Evolutionary conservation across 305 asterid genomes (phyloP).

Genomic region (Fraxinus dipetala): DNA sequence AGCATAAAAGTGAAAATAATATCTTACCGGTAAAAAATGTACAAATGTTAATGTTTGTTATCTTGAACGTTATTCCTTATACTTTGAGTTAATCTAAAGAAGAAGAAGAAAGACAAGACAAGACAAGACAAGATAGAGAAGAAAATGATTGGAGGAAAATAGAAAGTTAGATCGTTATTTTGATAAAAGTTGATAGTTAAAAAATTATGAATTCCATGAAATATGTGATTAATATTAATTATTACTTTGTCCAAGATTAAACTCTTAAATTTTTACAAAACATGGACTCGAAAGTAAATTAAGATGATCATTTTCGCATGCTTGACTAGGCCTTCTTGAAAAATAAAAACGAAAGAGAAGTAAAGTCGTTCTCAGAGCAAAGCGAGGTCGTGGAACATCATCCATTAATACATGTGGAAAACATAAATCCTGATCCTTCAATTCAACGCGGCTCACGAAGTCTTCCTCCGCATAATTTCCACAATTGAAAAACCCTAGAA

Average conservation of each 20-base stretch:
- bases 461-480: constrained; percentile 12
- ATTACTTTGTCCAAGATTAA: no score
- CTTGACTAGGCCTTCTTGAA: no score
- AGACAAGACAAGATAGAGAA: not conserved
- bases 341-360: no score
- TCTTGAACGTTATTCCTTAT: not conserved
- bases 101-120: not conserved
- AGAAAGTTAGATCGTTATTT: no score
- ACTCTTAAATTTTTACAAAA: no score
- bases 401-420: not conserved
- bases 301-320: no score
- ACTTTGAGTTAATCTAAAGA: not conserved
- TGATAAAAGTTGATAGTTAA: no score
- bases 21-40: not conserved
- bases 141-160: not conserved
- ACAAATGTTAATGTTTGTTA: no score
- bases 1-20: not conserved
- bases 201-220: no score
- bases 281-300: not conserved
- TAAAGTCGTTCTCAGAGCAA: not conserved
- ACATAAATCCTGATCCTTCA: not conserved
- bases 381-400: not conserved
- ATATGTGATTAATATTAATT: no score
- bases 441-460: constrained; percentile 6
- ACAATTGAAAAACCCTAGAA: constrained; percentile 34